Base-by-base conservation (phyloP, 202 grass and related monocot genomes). In the Digitaria exilis region DNA sequence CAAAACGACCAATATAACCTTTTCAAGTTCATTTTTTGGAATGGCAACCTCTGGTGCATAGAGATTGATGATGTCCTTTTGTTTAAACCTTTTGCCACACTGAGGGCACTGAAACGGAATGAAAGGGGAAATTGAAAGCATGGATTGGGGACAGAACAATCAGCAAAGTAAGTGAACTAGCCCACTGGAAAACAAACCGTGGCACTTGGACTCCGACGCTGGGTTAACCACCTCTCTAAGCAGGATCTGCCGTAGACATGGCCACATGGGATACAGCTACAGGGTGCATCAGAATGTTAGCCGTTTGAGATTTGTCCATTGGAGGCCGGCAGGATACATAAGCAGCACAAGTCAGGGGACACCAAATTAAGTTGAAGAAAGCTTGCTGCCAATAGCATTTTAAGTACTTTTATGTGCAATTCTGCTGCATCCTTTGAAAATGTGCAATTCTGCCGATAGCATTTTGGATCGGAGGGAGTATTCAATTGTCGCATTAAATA, bases 191-290 rank as follows among this genome's bases (percentile, higher is more conserved):
- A 45, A 73, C 57, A 34, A 55, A 87, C 74, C 52, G 80, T 85
- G 4, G 82, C 89, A 69, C 16, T 82, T 73, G 35, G 81, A 28
- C 85, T 97, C 43, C 90, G 57, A 26, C 44, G 74, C 76, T 81
- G 87, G 1, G 44, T 42, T 77, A 97, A 45, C 90, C 95, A 98
- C 81, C 63, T 91, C 64, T 95, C 92, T 54, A 93, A 70, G 84
- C 92, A 98, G 43, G 85, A 93, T 88, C 92, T 90, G 52, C 95
- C 95, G 21, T 98, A 98, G 45, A 95, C 77, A 91, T 97, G 95
- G 24, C 95, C 95, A 41, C 95, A 98, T 28, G 92, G 95, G 82
- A 98, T 90, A 84, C 89, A 98, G 28, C 95, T 98, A 50, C 75
- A 93, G 68, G 41, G 9, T 46, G n/a, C 26, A 75, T 78, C 22